Evolutionary conservation across 192 early-diverging fungal species (phyloP), one percentile per base, ranked within the genome.

Genomic region (Coemansia erecta): DNA sequence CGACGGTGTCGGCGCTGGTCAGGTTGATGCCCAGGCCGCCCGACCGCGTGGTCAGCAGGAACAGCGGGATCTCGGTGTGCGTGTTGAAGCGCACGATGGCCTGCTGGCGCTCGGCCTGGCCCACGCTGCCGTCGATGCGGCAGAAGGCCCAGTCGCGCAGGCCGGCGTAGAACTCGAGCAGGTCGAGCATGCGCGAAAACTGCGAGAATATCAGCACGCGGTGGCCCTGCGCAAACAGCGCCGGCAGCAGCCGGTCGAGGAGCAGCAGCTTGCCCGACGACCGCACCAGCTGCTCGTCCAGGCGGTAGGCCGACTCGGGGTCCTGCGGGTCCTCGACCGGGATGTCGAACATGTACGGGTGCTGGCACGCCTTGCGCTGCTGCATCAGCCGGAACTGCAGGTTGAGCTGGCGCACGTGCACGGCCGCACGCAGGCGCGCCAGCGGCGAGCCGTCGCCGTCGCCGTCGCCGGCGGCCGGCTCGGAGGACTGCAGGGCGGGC

Each of bases 11-110:
- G 11, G 97, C 97, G 0, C 92, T 89, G 3, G 97, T 95, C 61
- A 98, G 71, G 58, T 98, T 98, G 70, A 98, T 98, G 48, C 97
- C 97, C 22, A 99, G 75, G 12, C 97, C 97, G 55, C 97, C 97
- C 12, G 95, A 92, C 56, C 97, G 87, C 9, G 97, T 99, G 7
- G 94, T 94, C 15, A 99, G 66, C 49, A 99, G 76, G 62, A 99
- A 99, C 31, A 99, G 77, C 53, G 70, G 70, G 28, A 74, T 72
- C 66, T 39, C 69, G 56, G 33, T 22, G 53, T 78, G 35, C 22
- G 68, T 78, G 69, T 83, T 77, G 65, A 82, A 82, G 18, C 56
- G 46, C 9, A 63, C 73, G 23, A 83, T 83, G 13, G 86, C 84
- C 17, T 81, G 61, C 24, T 92, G 83, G 4, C 97, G 85, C 9